A percentile compares a stretch with the other conserved stretches of the same genome.
Conservation (phyloP, 108 stramenopile species). For the Parmales sp. region DNA sequence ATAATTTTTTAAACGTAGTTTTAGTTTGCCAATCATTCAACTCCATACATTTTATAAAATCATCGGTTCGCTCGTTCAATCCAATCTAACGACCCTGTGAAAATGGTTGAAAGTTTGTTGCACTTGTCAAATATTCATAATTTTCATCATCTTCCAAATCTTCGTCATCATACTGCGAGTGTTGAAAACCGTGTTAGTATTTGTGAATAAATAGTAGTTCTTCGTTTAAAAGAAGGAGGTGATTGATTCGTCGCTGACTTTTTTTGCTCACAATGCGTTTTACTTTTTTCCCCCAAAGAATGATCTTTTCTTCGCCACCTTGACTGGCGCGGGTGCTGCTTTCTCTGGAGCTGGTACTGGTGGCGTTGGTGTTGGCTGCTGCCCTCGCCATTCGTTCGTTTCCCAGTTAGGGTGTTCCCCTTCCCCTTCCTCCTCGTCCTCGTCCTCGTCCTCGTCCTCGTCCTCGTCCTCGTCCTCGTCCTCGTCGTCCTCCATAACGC, state of each 20-base stretch:
- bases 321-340: neutral
- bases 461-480: constrained; percentile 8
- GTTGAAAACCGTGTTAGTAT: neutral
- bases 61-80: neutral
- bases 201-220: neutral
- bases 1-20: neutral
- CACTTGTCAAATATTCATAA: constrained; percentile 1
- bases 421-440: neutral
- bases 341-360: neutral
- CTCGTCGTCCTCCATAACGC: neutral
- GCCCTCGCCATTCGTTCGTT: neutral
- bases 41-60: neutral
- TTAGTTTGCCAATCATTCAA: neutral
- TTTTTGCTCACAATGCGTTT: neutral
- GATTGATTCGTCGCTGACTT: too few species aligned
- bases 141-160: neutral
- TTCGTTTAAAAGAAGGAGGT: neutral
- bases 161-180: neutral
- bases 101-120: constrained; percentile 7
- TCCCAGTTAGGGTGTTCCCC: neutral
- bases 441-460: neutral
- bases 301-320: too few species aligned
- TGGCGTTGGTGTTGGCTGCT: neutral
- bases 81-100: neutral
- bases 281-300: too few species aligned